Percentiles rank a stretch among this genome's conserved stretches.
Evolutionary conservation across 75 land plant genomes (phyloP).

Genomic region (Sequoia sempervirens): DNA sequence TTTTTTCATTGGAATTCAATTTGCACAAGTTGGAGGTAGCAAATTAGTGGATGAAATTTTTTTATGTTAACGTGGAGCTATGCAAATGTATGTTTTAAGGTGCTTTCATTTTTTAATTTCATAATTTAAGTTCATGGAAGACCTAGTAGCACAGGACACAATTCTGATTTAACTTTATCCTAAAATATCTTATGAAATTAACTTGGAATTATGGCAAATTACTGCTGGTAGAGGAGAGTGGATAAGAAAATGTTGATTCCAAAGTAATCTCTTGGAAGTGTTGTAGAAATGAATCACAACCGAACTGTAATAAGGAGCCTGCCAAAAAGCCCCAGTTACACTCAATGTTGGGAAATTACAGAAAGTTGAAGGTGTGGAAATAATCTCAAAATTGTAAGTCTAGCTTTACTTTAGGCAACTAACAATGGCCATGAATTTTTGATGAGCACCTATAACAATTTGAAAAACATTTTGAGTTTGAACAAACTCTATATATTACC

Average conservation of each 20-base stretch:
- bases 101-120: neutral
- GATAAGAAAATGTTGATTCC: neutral
- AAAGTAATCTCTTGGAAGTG: neutral
- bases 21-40: neutral
- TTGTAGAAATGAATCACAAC: too few species aligned
- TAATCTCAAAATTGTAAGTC: neutral
- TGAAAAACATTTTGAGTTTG: neutral
- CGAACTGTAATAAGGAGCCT: too few species aligned
- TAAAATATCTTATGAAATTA: neutral
- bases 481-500: neutral
- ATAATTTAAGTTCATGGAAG: neutral
- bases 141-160: neutral
- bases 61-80: neutral
- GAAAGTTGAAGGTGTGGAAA: neutral
- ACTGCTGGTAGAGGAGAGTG: neutral
- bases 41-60: constrained; percentile 1
- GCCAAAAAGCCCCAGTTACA: too few species aligned
- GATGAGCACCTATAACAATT: too few species aligned
- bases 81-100: neutral
- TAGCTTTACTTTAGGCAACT: neutral
- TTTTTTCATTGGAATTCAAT: neutral
- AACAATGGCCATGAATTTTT: neutral
- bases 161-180: neutral
- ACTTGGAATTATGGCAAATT: neutral
- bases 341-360: too few species aligned